These are phyloP conservation scores for Beta macrorhiza DNA, from an alignment of 179 eudicot species.

Conservation along the genomic window DNA sequence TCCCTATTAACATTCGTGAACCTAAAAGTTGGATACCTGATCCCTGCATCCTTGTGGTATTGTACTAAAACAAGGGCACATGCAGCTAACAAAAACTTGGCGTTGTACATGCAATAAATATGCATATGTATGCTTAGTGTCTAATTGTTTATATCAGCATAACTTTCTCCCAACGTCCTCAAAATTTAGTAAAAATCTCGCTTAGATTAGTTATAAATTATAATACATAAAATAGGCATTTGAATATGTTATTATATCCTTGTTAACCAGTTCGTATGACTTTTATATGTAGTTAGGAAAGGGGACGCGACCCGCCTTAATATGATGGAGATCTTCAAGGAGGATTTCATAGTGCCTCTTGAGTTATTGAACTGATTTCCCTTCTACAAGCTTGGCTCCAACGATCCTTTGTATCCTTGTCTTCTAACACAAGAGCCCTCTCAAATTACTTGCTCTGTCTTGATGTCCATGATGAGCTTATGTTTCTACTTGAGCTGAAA, in stretches of 20 bases:
- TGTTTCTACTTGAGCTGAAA: slow-evolving; percentile 19
- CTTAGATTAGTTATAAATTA: too few species aligned
- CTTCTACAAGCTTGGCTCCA: slow-evolving; percentile 36
- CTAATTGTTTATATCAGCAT: background rate
- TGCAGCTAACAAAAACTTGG: too few species aligned
- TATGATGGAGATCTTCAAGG: too few species aligned
- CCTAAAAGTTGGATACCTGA: too few species aligned
- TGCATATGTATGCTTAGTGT: background rate
- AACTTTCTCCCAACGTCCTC: background rate
- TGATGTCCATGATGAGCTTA: slow-evolving; percentile 33
- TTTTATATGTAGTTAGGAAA: slow-evolving; percentile 30
- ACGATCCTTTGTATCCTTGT: slow-evolving; percentile 34
- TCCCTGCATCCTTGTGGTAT: too few species aligned
- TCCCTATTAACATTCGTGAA: too few species aligned
- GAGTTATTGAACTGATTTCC: slow-evolving; percentile 36
- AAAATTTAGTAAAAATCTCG: too few species aligned
- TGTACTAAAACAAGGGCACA: too few species aligned
- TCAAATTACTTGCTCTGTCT: slow-evolving; percentile 41
- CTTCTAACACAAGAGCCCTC: slow-evolving; percentile 36
- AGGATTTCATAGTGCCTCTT: slow-evolving; percentile 40
- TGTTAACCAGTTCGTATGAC: background rate
- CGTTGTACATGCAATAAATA: slow-evolving; percentile 17
- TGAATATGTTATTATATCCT: background rate
- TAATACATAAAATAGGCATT: too few species aligned
- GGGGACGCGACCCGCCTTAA: slow-evolving; percentile 34